Conservation (phyloP, 1,284 basidiomycete genomes). For the Phellopilus nigrolimitatus region DNA sequence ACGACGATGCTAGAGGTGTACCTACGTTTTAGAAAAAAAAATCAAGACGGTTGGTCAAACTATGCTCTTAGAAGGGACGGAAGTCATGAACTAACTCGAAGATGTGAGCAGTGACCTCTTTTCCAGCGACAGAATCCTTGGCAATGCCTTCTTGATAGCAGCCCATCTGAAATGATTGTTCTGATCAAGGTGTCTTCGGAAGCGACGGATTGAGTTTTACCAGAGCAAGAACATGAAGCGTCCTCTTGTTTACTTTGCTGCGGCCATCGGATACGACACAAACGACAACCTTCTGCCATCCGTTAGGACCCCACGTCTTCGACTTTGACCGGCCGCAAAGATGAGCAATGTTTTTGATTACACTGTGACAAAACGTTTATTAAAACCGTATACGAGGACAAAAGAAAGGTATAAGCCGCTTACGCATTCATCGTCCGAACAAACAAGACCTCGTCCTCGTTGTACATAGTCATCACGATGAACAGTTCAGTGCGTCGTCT, state of each 20-base stretch:
- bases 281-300: conserved; percentile 95
- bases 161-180: conserved; percentile 65
- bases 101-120: conserved; percentile 91
- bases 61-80: conserved; percentile 5
- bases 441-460: conserved; percentile 89
- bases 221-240: conserved; percentile 74
- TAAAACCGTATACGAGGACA: conserved; percentile 13
- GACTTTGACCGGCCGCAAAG: conserved; percentile 77
- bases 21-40: conserved; percentile 33
- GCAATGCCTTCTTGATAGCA: conserved; percentile 95
- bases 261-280: conserved; percentile 91
- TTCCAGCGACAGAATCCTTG: conserved; percentile 88
- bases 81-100: conserved; percentile 62
- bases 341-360: conserved; percentile 87
- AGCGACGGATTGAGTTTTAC: conserved; percentile 35
- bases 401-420: conserved; percentile 28
- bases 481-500: conserved; percentile 86
- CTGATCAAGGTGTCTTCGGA: neutral
- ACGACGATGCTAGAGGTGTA: conserved; percentile 80
- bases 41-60: conserved; percentile 20
- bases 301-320: conserved; percentile 91
- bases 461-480: conserved; percentile 96
- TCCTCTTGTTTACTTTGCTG: conserved; percentile 86
- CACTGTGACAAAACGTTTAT: conserved; percentile 37
- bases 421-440: conserved; percentile 83